Percentiles rank a stretch among this genome's conserved stretches.
Conservation (phyloP, 768 basidiomycete species). For the Pleurotus tuoliensis region DNA sequence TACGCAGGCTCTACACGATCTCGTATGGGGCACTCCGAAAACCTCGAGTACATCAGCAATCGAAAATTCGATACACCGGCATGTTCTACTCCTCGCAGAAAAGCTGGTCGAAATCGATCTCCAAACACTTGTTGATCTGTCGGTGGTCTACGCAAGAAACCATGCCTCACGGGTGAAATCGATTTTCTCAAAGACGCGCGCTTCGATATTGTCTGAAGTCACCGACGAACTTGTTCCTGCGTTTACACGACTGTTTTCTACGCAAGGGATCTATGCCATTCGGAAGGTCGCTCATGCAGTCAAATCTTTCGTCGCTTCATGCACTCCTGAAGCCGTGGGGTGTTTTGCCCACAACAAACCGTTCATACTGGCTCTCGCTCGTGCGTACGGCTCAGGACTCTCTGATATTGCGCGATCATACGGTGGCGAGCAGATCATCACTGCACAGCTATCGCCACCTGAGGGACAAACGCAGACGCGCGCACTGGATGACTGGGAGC, state of each 20-base stretch:
- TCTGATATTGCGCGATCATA: conserved; percentile 53
- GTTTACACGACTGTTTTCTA: conserved; percentile 43
- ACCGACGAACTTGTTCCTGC: conserved; percentile 50
- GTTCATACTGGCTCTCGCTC: conserved; percentile 55
- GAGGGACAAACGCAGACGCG: conserved; percentile 19
- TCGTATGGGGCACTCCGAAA: conserved; percentile 51
- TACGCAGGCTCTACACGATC: conserved; percentile 42
- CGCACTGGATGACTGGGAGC: conserved; percentile 62
- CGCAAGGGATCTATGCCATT: conserved; percentile 54
- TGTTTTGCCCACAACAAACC: conserved; percentile 48
- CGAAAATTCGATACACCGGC: conserved; percentile 43
- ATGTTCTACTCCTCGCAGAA: conserved; percentile 54
- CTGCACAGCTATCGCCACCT: conserved; percentile 22
- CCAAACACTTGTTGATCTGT: conserved; percentile 58
- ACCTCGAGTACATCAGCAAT: conserved; percentile 21
- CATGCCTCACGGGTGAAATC: conserved; percentile 40
- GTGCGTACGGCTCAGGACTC: conserved; percentile 58
- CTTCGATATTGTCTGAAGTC: conserved; percentile 29
- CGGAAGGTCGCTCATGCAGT: conserved; percentile 63
- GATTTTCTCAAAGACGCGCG: conserved; percentile 38
- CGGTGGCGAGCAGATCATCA: conserved; percentile 41
- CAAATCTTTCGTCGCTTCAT: conserved; percentile 46
- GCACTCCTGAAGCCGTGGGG: conserved; percentile 44
- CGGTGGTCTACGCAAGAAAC: conserved; percentile 48
- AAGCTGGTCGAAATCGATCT: conserved; percentile 49